Conservation (phyloP, 306 rosid genomes). For the Hippophae rhamnoides region DNA sequence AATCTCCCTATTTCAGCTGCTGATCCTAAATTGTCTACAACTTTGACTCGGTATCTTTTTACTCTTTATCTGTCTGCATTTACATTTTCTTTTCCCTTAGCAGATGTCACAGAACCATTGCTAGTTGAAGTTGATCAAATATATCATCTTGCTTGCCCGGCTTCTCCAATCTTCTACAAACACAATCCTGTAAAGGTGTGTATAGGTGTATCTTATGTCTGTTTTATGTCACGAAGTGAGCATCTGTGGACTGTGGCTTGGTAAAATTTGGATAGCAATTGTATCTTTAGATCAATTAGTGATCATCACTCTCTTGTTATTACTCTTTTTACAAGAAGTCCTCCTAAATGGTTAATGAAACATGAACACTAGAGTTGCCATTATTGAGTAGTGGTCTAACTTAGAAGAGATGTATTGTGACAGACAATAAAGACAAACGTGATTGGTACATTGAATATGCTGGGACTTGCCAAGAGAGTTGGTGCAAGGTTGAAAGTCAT, state of each 20-base stretch:
- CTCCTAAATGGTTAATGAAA: background rate
- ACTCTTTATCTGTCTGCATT: background rate
- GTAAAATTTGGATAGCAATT: no score
- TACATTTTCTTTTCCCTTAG: background rate
- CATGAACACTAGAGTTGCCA: background rate
- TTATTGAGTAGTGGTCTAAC: conserved; percentile 10
- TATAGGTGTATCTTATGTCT: background rate
- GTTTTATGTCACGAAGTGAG: background rate
- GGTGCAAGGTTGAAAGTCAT: conserved; percentile 69
- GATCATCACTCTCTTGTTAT: background rate
- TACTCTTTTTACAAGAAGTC: no score
- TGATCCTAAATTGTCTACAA: background rate
- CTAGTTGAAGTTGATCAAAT: conserved; percentile 88
- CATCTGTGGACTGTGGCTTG: no score
- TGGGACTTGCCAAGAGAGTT: conserved; percentile 96
- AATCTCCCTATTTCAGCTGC: background rate
- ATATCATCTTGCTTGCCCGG: conserved; percentile 95
- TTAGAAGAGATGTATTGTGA: conserved; percentile 9
- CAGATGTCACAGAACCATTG: conserved; percentile 87
- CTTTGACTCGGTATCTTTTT: background rate
- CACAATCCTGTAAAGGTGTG: conserved; percentile 91
- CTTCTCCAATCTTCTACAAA: conserved; percentile 94
- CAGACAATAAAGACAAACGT: conserved; percentile 98
- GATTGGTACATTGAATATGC: conserved; percentile 95
- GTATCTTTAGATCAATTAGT: no score